A percentile compares a stretch with the other conserved stretches of the same genome.
These are phyloP conservation scores for Pseudocercospora vitis DNA, from an alignment of 2,329 filamentous ascomycete species.

Conservation along the genomic window DNA sequence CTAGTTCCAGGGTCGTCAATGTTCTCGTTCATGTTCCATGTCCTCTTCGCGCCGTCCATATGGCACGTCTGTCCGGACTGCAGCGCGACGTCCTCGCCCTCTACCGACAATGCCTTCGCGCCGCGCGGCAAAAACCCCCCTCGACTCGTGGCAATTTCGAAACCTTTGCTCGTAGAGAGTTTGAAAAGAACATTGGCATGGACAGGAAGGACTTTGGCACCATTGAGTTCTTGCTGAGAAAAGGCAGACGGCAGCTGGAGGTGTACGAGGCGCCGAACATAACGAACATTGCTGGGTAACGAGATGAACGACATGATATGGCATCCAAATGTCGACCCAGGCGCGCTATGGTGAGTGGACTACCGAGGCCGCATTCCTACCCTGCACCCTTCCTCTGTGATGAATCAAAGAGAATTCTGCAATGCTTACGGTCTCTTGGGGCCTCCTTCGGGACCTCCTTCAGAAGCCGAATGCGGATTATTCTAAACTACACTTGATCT, in stretches of 20 bases:
- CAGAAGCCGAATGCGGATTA: slow-evolving; percentile 46
- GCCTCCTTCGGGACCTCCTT: slow-evolving; percentile 14
- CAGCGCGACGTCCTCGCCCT: slow-evolving; percentile 84
- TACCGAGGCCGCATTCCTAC: no score
- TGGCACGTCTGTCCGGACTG: slow-evolving; percentile 71
- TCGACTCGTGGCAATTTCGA: slow-evolving; percentile 36
- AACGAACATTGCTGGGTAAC: slow-evolving; percentile 61
- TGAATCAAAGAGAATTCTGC: slow-evolving; percentile 52
- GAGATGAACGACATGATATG: not conserved
- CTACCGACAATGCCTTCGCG: slow-evolving; percentile 82
- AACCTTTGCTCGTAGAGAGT: slow-evolving; percentile 57
- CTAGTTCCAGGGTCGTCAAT: no score
- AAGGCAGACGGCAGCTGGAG: slow-evolving; percentile 78
- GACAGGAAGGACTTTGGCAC: slow-evolving; percentile 83
- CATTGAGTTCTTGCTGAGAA: slow-evolving; percentile 81
- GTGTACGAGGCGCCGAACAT: slow-evolving; percentile 78
- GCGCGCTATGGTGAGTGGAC: no score
- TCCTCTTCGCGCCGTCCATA: slow-evolving; percentile 12
- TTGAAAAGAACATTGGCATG: slow-evolving; percentile 65
- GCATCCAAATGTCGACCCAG: no score
- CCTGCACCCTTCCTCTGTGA: slow-evolving; percentile 33
- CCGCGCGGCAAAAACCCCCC: slow-evolving; percentile 74
- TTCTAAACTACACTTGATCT: slow-evolving; percentile 52
- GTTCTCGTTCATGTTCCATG: no score
- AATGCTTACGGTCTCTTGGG: slow-evolving; percentile 47